Base-by-base conservation (phyloP, 495 filamentous ascomycete species). In the Penicillium fimorum region DNA sequence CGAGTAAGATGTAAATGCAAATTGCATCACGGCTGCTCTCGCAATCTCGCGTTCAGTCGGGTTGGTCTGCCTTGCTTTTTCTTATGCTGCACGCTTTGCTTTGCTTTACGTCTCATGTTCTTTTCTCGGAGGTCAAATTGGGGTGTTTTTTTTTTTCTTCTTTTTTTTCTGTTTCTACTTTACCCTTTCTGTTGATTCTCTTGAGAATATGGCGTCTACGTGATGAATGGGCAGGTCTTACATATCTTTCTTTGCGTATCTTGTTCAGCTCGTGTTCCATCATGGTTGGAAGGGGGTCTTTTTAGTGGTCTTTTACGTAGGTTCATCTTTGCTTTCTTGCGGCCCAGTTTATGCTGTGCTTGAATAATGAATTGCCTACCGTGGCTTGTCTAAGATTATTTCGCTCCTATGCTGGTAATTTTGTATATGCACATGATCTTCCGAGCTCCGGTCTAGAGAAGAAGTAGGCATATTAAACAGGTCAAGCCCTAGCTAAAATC, bases 1-100 rank as follows among this genome's bases (percentile, higher is more conserved):
- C 25, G 76, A 79, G 55, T 79, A 63, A 66, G 20, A 40, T 59
- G 24, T 12, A 38, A 24, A 46, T 47, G 4, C 24, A 29, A 17
- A 11, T 12, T 12, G 13, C 22, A 45, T 45, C 13, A 25, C 33
- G 33, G 42, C 22, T 25, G 22, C 22, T 37, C 12, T 45, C 24
- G 22, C 22, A 8, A 20, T 43, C 2, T 45, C 1, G 5, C 42
- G 24, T n/a, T 24, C 43, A 27, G 43, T 2, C 10, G 24, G 7
- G 8, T 5, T 46, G 20, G 18, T 45, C 13, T 33, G 24, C 8
- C 29, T 49, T n/a, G n/a, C 22, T 13, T 33, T 24, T 37, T 25
- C 32, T 37, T 17, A 38, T 38, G 35, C 3, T 38, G 32, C 47
- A 37, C 32, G 24, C 13, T 5, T 20, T 7, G 25, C 47, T 37